These are phyloP conservation scores for Cyclotella atomus DNA, from an alignment of 108 stramenopile genomes.

Conservation along the genomic window DNA sequence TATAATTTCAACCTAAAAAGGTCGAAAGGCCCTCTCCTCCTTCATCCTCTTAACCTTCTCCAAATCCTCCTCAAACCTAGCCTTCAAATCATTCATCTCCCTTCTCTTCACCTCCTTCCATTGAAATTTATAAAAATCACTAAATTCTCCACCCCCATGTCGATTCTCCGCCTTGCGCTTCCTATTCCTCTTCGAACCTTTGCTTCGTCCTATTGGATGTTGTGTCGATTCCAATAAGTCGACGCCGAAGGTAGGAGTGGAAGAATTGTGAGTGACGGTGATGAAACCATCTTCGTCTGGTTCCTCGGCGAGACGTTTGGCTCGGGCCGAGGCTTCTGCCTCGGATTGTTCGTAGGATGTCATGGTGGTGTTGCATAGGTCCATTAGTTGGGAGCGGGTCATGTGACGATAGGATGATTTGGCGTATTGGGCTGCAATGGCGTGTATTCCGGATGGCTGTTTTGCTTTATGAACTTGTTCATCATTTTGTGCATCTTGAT, in stretches of 20 bases:
- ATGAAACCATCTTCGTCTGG: slow-evolving; percentile 91
- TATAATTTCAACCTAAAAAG: no score
- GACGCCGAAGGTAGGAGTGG: slow-evolving; percentile 52
- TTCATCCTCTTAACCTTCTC: slow-evolving; percentile 81
- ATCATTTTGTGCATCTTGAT: slow-evolving; percentile 20
- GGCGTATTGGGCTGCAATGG: slow-evolving; percentile 58
- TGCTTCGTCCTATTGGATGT: slow-evolving; percentile 4
- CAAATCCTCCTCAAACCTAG: slow-evolving; percentile 80
- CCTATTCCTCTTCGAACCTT: slow-evolving; percentile 55
- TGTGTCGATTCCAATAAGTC: slow-evolving; percentile 56
- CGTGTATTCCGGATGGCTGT: slow-evolving; percentile 56
- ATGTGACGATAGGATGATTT: slow-evolving; percentile 36
- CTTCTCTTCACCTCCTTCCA: slow-evolving; percentile 69
- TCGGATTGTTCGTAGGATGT: slow-evolving; percentile 63
- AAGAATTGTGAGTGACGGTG: slow-evolving; percentile 63
- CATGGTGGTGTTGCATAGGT: slow-evolving; percentile 81
- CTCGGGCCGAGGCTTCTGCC: slow-evolving; percentile 62
- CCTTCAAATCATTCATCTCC: slow-evolving; percentile 70
- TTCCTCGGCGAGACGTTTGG: slow-evolving; percentile 47
- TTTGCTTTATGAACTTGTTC: no score
- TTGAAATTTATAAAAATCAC: slow-evolving; percentile 90
- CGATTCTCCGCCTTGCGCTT: slow-evolving; percentile 64
- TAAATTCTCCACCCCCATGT: slow-evolving; percentile 61
- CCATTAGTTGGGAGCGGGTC: slow-evolving; percentile 56
- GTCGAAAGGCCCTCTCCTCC: slow-evolving; percentile 76